phyloP scores from a whole-genome alignment of 2,329 filamentous ascomycete genomes.

The Stachybotrys echinatus region DNA sequence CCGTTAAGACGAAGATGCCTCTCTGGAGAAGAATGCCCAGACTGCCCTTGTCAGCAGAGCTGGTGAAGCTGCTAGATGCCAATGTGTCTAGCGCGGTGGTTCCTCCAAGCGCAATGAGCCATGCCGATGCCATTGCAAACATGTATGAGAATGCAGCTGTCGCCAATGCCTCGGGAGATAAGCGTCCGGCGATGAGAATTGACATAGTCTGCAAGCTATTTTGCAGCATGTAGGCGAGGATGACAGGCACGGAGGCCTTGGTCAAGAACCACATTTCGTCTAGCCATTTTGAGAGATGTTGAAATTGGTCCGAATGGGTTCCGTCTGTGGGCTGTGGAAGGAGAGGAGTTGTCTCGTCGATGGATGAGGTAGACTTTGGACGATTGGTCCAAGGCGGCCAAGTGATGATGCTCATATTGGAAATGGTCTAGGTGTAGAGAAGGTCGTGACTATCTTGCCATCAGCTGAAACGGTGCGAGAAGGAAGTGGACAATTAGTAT shows the following conservation, averaged over 20 bases:
- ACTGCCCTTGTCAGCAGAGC: slow-evolving; percentile 71
- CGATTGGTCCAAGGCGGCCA: neutral
- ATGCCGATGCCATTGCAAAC: slow-evolving; percentile 87
- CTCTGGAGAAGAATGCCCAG: slow-evolving; percentile 75
- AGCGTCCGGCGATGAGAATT: slow-evolving; percentile 72
- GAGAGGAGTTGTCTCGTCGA: slow-evolving; percentile 14
- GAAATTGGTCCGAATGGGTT: neutral
- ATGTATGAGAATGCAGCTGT: slow-evolving; percentile 86
- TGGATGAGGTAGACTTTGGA: neutral
- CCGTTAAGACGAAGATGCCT: slow-evolving; percentile 64
- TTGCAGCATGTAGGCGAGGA: slow-evolving; percentile 79
- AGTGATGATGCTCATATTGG: neutral
- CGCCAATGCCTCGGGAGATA: slow-evolving; percentile 74
- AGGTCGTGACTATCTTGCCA: no score
- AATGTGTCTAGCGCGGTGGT: slow-evolving; percentile 84
- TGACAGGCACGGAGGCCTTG: slow-evolving; percentile 68
- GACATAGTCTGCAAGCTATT: slow-evolving; percentile 81
- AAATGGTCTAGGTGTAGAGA: no score
- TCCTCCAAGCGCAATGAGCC: slow-evolving; percentile 80
- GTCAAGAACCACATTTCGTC: slow-evolving; percentile 43
- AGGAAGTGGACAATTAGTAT: no score
- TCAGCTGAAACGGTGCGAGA: no score
- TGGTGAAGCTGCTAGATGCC: slow-evolving; percentile 77
- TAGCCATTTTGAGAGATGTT: slow-evolving; percentile 12
- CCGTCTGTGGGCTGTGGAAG: neutral